Percentiles rank a stretch among this genome's conserved stretches.
Conservation (phyloP, 2,329 filamentous ascomycete genomes). For the Bipolaris gigantea region DNA sequence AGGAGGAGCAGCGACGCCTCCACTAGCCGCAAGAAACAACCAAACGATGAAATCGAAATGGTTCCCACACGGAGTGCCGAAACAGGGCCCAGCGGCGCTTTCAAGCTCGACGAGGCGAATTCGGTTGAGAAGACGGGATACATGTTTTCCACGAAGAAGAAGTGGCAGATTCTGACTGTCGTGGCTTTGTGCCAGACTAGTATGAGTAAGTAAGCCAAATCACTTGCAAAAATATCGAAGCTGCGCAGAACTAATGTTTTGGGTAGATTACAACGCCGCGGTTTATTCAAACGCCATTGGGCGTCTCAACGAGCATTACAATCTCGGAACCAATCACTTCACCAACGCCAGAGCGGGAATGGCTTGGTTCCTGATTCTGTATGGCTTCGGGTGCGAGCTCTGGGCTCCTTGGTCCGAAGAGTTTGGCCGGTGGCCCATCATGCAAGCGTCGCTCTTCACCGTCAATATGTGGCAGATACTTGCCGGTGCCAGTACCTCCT, state of each 20-base stretch:
- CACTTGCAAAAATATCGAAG: constrained; percentile 35
- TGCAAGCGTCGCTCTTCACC: constrained; percentile 71
- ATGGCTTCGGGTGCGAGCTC: constrained; percentile 82
- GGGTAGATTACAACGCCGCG: constrained; percentile 56
- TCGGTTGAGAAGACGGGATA: constrained; percentile 46
- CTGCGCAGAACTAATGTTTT: constrained; percentile 6
- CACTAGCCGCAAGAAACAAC: constrained; percentile 3
- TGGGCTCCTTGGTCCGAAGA: constrained; percentile 84
- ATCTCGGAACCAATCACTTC: constrained; percentile 27
- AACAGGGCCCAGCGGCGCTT: background rate
- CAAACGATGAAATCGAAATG: constrained; percentile 7
- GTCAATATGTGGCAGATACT: constrained; percentile 71
- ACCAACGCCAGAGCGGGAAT: constrained; percentile 60
- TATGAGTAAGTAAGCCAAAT: constrained; percentile 48
- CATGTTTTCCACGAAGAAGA: constrained; percentile 52
- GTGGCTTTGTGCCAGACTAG: constrained; percentile 59
- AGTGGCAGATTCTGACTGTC: constrained; percentile 57
- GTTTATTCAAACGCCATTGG: constrained; percentile 57
- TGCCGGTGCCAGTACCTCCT: constrained; percentile 63
- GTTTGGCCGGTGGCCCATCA: constrained; percentile 71
- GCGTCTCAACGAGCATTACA: constrained; percentile 62
- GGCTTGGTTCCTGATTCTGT: constrained; percentile 75
- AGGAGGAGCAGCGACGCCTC: constrained; percentile 11
- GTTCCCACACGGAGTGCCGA: constrained; percentile 1
- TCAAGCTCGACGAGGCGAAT: constrained; percentile 24